Evolutionary conservation across 306 rosid genomes (phyloP).

Genomic region (Arachis hypogaea): DNA sequence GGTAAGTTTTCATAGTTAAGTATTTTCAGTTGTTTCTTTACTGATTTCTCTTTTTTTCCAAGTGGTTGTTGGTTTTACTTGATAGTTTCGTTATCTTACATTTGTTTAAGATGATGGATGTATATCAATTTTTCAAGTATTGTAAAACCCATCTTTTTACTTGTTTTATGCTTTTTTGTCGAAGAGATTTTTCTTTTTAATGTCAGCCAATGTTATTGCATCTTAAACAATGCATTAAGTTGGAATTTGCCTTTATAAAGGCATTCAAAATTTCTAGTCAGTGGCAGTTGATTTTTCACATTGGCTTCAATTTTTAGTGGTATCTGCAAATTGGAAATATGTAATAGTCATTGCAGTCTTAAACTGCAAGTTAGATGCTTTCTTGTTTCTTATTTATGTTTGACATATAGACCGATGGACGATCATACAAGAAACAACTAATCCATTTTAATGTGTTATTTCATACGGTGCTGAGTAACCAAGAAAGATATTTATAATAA

Average conservation of each 20-base stretch:
- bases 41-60: background rate
- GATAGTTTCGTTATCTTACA: constrained; percentile 7
- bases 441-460: too few species aligned
- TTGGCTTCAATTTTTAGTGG: constrained; percentile 14
- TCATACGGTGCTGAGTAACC: too few species aligned
- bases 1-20: constrained; percentile 49
- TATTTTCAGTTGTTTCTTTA: constrained; percentile 4
- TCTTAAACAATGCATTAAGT: background rate
- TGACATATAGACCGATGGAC: too few species aligned
- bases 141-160: background rate
- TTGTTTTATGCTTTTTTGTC: background rate
- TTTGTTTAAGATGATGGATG: background rate
- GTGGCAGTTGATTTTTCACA: background rate
- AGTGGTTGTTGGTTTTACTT: constrained; percentile 3
- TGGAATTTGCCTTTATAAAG: background rate
- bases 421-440: too few species aligned
- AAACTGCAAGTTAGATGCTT: too few species aligned
- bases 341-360: background rate
- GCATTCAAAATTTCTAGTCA: background rate
- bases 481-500: too few species aligned
- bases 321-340: background rate
- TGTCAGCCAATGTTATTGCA: background rate
- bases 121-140: background rate
- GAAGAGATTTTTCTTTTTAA: background rate
- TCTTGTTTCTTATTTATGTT: too few species aligned